A percentile compares a stretch with the other conserved stretches of the same genome.
Conservation (phyloP, 2,329 filamentous ascomycete species). For the Aschersonia sp. region DNA sequence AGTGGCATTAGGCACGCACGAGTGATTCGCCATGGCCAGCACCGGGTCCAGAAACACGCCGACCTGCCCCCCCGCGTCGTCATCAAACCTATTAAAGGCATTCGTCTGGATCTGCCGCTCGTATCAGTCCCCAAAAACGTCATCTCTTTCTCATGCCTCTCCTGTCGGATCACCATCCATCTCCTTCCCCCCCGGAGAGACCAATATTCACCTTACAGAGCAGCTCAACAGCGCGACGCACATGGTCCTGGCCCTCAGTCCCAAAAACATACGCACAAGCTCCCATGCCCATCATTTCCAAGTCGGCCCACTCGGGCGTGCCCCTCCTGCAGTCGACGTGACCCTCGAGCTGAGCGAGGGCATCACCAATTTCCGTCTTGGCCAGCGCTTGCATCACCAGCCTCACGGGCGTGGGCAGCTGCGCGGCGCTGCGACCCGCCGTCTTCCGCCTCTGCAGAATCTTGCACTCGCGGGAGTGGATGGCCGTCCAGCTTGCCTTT, state of each 20-base stretch:
- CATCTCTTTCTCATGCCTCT: not conserved
- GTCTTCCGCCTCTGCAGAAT: conserved; percentile 18
- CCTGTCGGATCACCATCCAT: not conserved
- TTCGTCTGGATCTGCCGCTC: conserved; percentile 41
- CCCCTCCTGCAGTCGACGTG: conserved; percentile 25
- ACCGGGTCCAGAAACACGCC: conserved; percentile 42
- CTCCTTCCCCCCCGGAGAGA: not conserved
- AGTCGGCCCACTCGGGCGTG: conserved; percentile 26
- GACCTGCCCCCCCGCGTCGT: conserved; percentile 30
- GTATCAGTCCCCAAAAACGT: not conserved
- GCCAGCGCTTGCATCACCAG: conserved; percentile 37
- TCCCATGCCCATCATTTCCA: conserved; percentile 32
- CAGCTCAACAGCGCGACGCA: conserved; percentile 27
- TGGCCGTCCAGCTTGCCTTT: conserved; percentile 33
- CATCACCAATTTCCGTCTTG: conserved; percentile 17
- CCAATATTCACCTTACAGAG: conserved; percentile 35
- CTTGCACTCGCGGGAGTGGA: conserved; percentile 42
- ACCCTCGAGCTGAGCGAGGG: conserved; percentile 27
- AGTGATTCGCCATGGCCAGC: conserved; percentile 48
- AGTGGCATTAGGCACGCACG: conserved; percentile 44
- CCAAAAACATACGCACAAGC: conserved; percentile 25
- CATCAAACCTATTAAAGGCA: conserved; percentile 41
- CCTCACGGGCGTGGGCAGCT: conserved; percentile 39
- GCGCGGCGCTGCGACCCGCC: conserved; percentile 8
- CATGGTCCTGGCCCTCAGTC: conserved; percentile 15